Evolutionary conservation across 257 asterid species (phyloP), one percentile per base, ranked within the genome.

Genomic region (Petrea volubilis): DNA sequence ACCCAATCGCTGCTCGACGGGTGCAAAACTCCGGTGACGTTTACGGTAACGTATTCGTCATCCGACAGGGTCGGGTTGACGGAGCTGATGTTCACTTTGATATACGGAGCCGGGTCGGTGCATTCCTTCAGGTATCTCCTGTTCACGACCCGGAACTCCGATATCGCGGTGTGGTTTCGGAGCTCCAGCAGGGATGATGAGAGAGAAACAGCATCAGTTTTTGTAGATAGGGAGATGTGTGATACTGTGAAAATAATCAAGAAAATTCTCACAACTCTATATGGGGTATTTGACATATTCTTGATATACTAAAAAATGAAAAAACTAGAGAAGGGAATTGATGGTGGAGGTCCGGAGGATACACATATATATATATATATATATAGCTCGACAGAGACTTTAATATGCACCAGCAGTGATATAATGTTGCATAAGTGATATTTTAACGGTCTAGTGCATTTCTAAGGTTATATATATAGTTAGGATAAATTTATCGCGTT

Each of bases 1-100:
- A 92, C 90, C 98, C 98, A 92, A 64, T 87, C 78, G 3, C n/a
- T 2, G 0, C 25, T 12, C 0, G 89, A 77, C 9, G 96, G 96
- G 36, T 15, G 8, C 50, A 78, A 20, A 14, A 90, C 81, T 41
- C 98, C 98, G 27, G 79, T 74, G 50, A 92, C 17, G 10, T 81
- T 81, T 18, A 92, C 96, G 0, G 75, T 75, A 0, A 92, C 74
- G 64, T 59, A 78, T 29, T 52, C 84, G 8, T 90, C 96, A 33
- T 88, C 84, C 0, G 83, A 53, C 11, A 92, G 96, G 23, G 21
- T 69, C n/a, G 60, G 34, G 60, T 57, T 64, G n/a, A 79, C 40
- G 14, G 82, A 64, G 58, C 68, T 64, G n/a, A 79, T 14, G 65
- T 52, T 77, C 33, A 92, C 27, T 23, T 80, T 64, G 49, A 89